A percentile compares a stretch with the other conserved stretches of the same genome.
Conservation (phyloP, 352 stramenopile genomes). For the Globisporangium iwayamae region DNA sequence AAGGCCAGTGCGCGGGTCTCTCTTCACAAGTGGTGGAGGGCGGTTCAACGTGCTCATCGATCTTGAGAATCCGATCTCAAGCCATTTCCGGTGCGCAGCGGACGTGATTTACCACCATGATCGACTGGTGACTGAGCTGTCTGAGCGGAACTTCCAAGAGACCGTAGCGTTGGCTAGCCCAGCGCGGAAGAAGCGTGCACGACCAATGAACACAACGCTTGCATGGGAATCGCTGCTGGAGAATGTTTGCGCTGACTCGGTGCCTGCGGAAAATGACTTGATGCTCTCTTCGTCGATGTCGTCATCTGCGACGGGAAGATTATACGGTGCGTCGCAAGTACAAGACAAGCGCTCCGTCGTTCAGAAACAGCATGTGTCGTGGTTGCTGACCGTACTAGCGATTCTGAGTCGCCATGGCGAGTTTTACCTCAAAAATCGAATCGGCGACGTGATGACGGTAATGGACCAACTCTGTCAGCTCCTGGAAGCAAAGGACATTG, state of each 20-base stretch:
- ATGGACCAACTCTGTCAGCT: slow-evolving; percentile 42
- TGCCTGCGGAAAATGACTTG: slow-evolving; percentile 19
- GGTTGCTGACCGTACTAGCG: slow-evolving; percentile 44
- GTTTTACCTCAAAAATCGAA: slow-evolving; percentile 49
- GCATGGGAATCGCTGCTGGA: slow-evolving; percentile 49
- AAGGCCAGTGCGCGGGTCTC: slow-evolving; percentile 17
- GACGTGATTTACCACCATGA: slow-evolving; percentile 63
- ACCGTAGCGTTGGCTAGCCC: not conserved
- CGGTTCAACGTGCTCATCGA: slow-evolving; percentile 18
- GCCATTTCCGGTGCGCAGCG: slow-evolving; percentile 44
- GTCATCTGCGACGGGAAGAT: slow-evolving; percentile 4
- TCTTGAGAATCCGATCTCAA: slow-evolving; percentile 40
- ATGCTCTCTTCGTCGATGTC: slow-evolving; percentile 24
- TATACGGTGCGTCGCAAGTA: slow-evolving; percentile 15
- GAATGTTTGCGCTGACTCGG: slow-evolving; percentile 29
- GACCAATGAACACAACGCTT: slow-evolving; percentile 23
- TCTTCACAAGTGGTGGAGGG: slow-evolving; percentile 7
- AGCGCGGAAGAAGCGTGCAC: slow-evolving; percentile 11
- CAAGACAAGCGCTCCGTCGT: slow-evolving; percentile 17
- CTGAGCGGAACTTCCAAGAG: slow-evolving; percentile 8
- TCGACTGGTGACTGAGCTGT: slow-evolving; percentile 28
- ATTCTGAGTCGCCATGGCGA: slow-evolving; percentile 45
- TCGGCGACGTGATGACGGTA: slow-evolving; percentile 57
- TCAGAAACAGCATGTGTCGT: slow-evolving; percentile 39
- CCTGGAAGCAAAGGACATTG: slow-evolving; percentile 44